Evolutionary conservation across 2,329 filamentous ascomycete genomes (phyloP), one percentile per base, ranked within the genome.

Genomic region (Pseudogymnoascus pannorum): DNA sequence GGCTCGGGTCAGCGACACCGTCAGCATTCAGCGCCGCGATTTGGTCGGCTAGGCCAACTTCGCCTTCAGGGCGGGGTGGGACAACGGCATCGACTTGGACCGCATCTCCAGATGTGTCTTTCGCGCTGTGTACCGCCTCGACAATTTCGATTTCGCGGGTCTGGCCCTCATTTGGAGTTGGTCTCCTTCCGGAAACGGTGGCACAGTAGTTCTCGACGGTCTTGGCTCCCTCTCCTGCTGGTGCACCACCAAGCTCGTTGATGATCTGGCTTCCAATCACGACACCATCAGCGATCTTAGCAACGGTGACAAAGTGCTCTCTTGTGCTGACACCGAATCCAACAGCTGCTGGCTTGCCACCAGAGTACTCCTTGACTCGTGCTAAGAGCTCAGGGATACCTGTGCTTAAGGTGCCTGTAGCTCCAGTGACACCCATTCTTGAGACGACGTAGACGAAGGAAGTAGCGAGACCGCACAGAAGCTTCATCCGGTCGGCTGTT

Each of bases 391-490:
- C 86, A 12, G 92, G 91, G 33, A 99, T 83, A 62, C 88, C 87
- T 48, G 87, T 81, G 74, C 91, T 96, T 70, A 99, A 78, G 24
- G 86, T 86, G 33, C 92, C 92, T 0, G 87, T 87, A 12, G 92
- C 94, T 69, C 94, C 94, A 8, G 94, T 99, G 61, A 97, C 93
- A 69, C 94, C 94, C 88, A 96, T 95, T 69, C 93, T 84, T 24
- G 93, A 97, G 61, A 99, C 94, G 64, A 99, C 92, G 74, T 99
- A 99, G 77, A 99, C 96, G 79, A 97, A 99, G 3, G 92, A 97
- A 76, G 97, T 93, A 71, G 94, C 94, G 65, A 99, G 93, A 74
- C 91, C 87, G 83, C 94, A 99, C 11, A 99, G 87, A 40, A 97
- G 83, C 77, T 90, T 93, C 92, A 99, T 96, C 70, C 94, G 89